Conservation (phyloP, 805 yeast species). For the Spathaspora gorwiae region DNA sequence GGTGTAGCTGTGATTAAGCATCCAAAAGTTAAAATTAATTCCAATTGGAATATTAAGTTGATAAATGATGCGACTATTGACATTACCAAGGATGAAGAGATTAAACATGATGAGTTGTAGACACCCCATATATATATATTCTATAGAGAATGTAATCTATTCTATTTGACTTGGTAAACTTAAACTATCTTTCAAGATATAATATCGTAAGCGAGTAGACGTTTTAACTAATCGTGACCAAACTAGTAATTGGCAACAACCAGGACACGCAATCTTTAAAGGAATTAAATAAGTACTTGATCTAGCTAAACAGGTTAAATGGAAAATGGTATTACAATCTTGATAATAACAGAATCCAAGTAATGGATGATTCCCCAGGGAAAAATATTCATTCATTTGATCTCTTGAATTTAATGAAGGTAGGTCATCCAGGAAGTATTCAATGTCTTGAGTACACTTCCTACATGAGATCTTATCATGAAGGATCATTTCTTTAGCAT, state of each 20-base stretch:
- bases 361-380: conserved; percentile 20
- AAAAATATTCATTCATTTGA: conserved; percentile 2
- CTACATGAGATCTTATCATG: conserved; percentile 23
- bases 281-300: conserved; percentile 10
- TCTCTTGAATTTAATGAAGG: conserved; percentile 2
- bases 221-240: conserved; percentile 18
- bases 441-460: conserved; percentile 25
- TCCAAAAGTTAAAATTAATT: conserved; percentile 45
- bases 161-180: not conserved
- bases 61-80: not conserved
- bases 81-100: conserved; percentile 1
- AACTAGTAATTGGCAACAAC: conserved; percentile 11
- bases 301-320: conserved; percentile 35
- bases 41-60: conserved; percentile 44
- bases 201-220: conserved; percentile 18
- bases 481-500: conserved; percentile 6
- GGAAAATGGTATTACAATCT: conserved; percentile 30
- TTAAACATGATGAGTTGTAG: conserved; percentile 25
- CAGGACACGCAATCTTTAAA: conserved; percentile 10
- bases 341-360: conserved; percentile 26
- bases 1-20: conserved; percentile 36
- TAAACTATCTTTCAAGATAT: conserved; percentile 11
- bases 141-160: not conserved
- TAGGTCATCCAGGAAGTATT: conserved; percentile 25
- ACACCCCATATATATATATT: not conserved